Evolutionary conservation across 345 rosid species (phyloP).

Genomic region (Linum trigynum): DNA sequence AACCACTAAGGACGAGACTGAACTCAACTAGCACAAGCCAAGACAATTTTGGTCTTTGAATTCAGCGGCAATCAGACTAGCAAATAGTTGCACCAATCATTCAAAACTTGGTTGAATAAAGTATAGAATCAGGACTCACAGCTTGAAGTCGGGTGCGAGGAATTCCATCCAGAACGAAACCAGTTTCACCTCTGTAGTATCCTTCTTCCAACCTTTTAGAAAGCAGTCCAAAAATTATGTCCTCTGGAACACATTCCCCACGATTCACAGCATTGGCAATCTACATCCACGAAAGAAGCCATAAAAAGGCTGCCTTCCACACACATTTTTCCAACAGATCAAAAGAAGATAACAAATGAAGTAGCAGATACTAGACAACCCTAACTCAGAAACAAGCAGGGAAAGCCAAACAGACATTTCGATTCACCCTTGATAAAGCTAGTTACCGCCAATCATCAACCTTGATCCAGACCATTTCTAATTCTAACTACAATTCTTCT

Average conservation of each 20-base stretch:
- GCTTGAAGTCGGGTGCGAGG: not conserved
- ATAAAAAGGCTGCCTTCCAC: not conserved
- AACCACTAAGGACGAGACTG: not conserved
- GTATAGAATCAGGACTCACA: not conserved
- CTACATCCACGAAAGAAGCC: not conserved
- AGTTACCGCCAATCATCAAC: too few relatives aligned
- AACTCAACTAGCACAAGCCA: not conserved
- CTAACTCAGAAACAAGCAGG: too few relatives aligned
- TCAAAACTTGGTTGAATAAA: not conserved
- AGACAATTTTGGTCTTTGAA: not conserved
- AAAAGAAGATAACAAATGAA: too few relatives aligned
- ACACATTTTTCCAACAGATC: too few relatives aligned
- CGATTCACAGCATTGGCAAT: not conserved
- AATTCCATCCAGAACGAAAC: constrained; percentile 2
- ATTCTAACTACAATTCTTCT: too few relatives aligned
- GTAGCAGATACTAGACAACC: too few relatives aligned
- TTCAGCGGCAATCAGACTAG: not conserved
- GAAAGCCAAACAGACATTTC: too few relatives aligned
- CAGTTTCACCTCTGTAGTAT: constrained; percentile 1
- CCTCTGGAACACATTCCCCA: not conserved
- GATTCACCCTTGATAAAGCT: too few relatives aligned
- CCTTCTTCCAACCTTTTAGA: constrained; percentile 4
- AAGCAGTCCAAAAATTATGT: not conserved
- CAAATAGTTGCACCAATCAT: not conserved
- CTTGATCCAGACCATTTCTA: too few relatives aligned